These are phyloP conservation scores for Oryza nivara DNA, from an alignment of 176 grass and related monocot genomes.

Conservation along the genomic window DNA sequence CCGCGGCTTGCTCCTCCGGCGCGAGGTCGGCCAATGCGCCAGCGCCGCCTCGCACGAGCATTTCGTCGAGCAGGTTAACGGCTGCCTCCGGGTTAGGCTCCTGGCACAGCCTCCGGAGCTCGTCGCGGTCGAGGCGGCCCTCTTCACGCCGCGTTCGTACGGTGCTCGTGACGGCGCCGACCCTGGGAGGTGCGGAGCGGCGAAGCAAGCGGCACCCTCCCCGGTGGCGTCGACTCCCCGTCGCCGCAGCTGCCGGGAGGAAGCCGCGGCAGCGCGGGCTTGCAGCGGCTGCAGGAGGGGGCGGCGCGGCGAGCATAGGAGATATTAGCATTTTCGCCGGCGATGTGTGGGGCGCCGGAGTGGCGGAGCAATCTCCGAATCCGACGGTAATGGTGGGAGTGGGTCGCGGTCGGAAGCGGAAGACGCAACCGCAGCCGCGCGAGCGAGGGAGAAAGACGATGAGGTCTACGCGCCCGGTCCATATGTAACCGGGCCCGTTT, in stretches of 20 bases:
- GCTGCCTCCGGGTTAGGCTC: slow-evolving; percentile 39
- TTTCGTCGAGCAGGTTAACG: slow-evolving; percentile 57
- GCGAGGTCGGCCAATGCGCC: not conserved
- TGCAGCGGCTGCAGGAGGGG: not conserved
- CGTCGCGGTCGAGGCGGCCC: not conserved
- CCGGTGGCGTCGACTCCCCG: not conserved
- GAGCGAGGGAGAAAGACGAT: not conserved
- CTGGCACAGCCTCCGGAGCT: slow-evolving; percentile 35
- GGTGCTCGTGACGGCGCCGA: not conserved
- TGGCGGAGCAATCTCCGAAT: not conserved
- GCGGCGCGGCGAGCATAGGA: not conserved
- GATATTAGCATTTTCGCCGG: slow-evolving; percentile 38
- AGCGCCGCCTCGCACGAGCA: slow-evolving; percentile 21
- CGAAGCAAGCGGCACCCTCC: not conserved
- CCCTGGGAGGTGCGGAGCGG: not conserved
- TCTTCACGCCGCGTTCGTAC: accelerated
- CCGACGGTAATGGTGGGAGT: not conserved
- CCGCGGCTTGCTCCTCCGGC: slow-evolving; percentile 32
- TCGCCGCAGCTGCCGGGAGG: not conserved
- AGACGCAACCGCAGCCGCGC: not conserved
- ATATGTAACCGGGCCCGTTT: not conserved
- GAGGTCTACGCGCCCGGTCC: not conserved
- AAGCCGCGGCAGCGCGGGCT: too few species aligned
- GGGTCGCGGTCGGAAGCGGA: not conserved
- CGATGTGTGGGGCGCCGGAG: not conserved